Conservation (phyloP, 2,329 filamentous ascomycete genomes). For the Phyllosticta citribraziliensis region DNA sequence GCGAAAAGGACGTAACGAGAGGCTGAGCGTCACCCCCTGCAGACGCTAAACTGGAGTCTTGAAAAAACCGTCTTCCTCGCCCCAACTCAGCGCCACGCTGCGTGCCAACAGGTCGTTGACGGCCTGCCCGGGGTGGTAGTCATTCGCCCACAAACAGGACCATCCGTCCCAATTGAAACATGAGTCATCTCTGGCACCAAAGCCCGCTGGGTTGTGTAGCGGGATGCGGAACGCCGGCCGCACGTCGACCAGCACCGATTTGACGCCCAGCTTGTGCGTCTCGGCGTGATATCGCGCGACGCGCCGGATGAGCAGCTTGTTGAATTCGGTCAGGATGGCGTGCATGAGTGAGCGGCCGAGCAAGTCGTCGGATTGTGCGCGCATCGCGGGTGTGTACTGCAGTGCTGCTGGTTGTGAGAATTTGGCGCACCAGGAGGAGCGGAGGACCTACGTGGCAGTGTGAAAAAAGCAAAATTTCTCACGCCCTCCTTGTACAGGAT, state of each 20-base stretch:
- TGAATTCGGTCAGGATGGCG: conserved; percentile 13
- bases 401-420: conserved; percentile 12
- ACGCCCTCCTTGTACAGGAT: conserved; percentile 44
- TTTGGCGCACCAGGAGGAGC: conserved; percentile 8
- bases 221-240: conserved; percentile 32
- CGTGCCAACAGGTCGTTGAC: conserved; percentile 8
- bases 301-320: conserved; percentile 27
- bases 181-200: conserved; percentile 34
- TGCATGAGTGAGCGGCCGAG: conserved; percentile 14
- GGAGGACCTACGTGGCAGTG: conserved; percentile 38
- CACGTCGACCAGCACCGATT: conserved; percentile 33
- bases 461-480: conserved; percentile 50
- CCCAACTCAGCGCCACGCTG: background rate
- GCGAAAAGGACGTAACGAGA: too few relatives aligned
- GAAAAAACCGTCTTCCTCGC: background rate
- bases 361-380: conserved; percentile 31
- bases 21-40: too few relatives aligned
- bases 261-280: conserved; percentile 16
- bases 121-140: conserved; percentile 14
- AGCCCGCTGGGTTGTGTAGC: conserved; percentile 32
- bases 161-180: conserved; percentile 35
- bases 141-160: conserved; percentile 38
- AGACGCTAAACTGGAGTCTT: background rate
- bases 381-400: conserved; percentile 23
- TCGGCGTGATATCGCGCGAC: background rate